Percentiles rank a stretch among this genome's conserved stretches.
phyloP scores from a whole-genome alignment of 78 protist genomes.

The Dictyostelium firmibasis region DNA sequence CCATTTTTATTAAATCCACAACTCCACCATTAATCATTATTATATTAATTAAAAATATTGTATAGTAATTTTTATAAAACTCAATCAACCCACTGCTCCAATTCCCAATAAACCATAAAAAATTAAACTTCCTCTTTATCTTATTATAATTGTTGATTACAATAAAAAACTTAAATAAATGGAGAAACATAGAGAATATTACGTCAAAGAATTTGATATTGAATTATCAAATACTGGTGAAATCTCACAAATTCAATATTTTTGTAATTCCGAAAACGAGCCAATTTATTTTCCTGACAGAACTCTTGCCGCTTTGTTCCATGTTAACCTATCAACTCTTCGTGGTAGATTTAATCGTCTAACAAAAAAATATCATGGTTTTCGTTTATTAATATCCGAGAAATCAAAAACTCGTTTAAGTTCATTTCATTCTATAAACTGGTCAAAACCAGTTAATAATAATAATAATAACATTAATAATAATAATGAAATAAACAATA shows the following conservation, averaged over 20 bases:
- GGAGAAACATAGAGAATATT: conserved; percentile 19
- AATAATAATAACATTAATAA: neutral
- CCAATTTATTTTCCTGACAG: conserved; percentile 76
- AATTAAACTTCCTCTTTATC: neutral
- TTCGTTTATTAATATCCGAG: conserved; percentile 42
- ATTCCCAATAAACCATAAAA: neutral
- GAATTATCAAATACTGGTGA: conserved; percentile 6
- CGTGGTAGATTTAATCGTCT: conserved; percentile 71
- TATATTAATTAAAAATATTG: no score
- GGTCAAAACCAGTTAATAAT: conserved; percentile 21
- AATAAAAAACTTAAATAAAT: neutral
- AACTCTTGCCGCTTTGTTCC: conserved; percentile 46
- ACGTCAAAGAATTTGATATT: conserved; percentile 45
- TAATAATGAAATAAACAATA: neutral
- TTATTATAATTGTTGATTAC: neutral
- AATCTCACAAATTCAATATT: conserved; percentile 22
- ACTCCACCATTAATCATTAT: neutral
- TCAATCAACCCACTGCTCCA: neutral
- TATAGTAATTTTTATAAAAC: neutral
- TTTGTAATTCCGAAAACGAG: conserved; percentile 36
- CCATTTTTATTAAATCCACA: neutral
- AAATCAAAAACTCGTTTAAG: conserved; percentile 48
- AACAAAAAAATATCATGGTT: conserved; percentile 47
- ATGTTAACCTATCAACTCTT: conserved; percentile 56
- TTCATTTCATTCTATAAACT: conserved; percentile 44